These are phyloP conservation scores for Mallotus nudiflorus DNA, from an alignment of 345 rosid genomes.

Conservation along the genomic window DNA sequence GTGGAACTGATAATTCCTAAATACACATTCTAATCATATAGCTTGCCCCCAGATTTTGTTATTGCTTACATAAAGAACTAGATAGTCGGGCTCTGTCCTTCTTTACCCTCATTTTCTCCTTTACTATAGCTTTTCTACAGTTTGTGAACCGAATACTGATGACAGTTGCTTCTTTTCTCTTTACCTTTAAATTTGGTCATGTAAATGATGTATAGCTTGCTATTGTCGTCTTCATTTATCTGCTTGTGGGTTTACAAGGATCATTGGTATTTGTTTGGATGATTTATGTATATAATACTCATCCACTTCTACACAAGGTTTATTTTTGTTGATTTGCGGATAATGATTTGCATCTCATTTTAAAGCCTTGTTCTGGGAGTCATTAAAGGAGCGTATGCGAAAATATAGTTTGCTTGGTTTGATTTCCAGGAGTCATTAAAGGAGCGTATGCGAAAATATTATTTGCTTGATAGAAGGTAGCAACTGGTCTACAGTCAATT, in stretches of 20 bases:
- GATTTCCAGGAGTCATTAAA: no score
- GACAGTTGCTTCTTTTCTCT: neutral
- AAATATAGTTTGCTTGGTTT: no score
- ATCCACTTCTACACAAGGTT: neutral
- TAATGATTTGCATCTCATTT: no score
- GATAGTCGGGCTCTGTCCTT: neutral
- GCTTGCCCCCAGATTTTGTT: neutral
- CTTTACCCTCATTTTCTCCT: neutral
- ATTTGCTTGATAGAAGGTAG: no score
- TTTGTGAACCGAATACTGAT: neutral
- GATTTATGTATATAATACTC: constrained; percentile 24
- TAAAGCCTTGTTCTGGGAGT: no score
- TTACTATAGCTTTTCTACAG: neutral
- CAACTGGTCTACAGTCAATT: no score
- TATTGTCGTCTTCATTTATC: constrained; percentile 1
- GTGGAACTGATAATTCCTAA: constrained; percentile 1
- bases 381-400: no score
- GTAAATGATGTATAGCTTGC: constrained; percentile 13
- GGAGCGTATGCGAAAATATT: no score
- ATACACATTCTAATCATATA: no score
- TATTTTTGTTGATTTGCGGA: neutral
- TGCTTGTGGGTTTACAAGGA: constrained; percentile 12
- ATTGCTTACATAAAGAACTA: neutral
- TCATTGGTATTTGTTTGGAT: constrained; percentile 11
- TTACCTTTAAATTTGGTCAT: constrained; percentile 2